A percentile compares a stretch with the other conserved stretches of the same genome.
Evolutionary conservation across 192 early-diverging fungal species (phyloP).

Genomic region (Backusella sp.): DNA sequence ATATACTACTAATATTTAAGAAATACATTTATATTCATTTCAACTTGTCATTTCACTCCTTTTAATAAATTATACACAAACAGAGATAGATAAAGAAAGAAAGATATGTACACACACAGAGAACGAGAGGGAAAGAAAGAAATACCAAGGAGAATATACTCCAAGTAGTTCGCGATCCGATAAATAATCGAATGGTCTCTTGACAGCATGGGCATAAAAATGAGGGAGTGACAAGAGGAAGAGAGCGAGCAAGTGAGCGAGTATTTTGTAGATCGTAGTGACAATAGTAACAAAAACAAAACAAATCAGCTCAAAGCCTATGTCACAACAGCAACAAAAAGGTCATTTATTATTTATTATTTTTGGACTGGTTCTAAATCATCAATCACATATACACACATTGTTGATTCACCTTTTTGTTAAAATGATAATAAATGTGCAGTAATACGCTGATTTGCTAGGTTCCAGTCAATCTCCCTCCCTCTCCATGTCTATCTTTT

Average conservation of each 20-base stretch:
- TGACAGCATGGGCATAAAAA: constrained; percentile 9
- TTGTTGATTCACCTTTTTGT: not conserved
- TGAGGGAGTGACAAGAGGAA: not conserved
- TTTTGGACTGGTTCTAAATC: not conserved
- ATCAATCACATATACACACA: not conserved
- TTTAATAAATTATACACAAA: not conserved
- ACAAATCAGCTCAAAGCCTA: not conserved
- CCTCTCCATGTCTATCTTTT: not conserved
- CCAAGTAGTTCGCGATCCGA: not conserved
- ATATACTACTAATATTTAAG: not conserved
- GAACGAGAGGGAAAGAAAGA: not conserved
- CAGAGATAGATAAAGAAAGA: not conserved
- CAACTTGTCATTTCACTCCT: not conserved
- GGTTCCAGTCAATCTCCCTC: not conserved
- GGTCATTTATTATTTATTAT: not conserved
- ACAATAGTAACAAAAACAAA: not conserved
- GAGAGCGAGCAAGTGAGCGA: not conserved
- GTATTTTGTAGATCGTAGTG: constrained; percentile 5
- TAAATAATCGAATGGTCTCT: constrained; percentile 1
- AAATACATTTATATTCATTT: not conserved
- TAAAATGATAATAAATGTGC: not conserved
- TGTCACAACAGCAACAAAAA: not conserved
- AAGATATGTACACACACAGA: not conserved
- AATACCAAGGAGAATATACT: not conserved
- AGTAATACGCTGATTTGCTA: not conserved